Conservation (phyloP, 441 rosid species). For the Dalechampia spathulata region DNA sequence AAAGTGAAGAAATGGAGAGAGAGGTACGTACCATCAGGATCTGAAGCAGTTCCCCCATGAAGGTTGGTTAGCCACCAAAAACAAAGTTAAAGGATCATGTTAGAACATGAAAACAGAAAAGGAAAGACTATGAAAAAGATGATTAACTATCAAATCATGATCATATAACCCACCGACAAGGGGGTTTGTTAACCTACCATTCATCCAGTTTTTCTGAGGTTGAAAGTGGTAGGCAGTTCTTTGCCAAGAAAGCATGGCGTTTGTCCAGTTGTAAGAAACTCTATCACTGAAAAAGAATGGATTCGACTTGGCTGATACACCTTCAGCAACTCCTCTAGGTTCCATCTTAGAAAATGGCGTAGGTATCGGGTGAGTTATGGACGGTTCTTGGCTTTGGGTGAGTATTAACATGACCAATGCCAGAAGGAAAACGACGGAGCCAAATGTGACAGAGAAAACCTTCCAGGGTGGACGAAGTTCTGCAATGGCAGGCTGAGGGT, state of each 20-base stretch:
- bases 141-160: too few relatives aligned
- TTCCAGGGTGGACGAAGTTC: conserved; percentile 23
- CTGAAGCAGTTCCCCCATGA: conserved; percentile 32
- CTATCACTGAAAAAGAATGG: conserved; percentile 23
- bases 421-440: conserved; percentile 30
- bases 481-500: conserved; percentile 1
- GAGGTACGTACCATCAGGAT: conserved; percentile 65
- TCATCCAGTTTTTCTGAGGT: conserved; percentile 93
- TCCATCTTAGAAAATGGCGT: conserved; percentile 8
- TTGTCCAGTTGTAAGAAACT: conserved; percentile 56
- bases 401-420: conserved; percentile 35
- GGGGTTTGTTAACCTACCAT: conserved; percentile 38
- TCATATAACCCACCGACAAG: too few relatives aligned
- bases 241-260: conserved; percentile 71
- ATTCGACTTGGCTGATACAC: conserved; percentile 74
- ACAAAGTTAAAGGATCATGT: not conserved
- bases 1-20: not conserved
- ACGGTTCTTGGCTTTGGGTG: conserved; percentile 29
- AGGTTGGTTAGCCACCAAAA: conserved; percentile 1
- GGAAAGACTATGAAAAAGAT: too few relatives aligned
- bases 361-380: conserved; percentile 5
- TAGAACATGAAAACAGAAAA: not conserved
- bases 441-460: conserved; percentile 18
- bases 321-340: conserved; percentile 49
- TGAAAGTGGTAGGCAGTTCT: conserved; percentile 86